Evolutionary conservation across 106 monocot species (phyloP), one percentile per base, ranked within the genome.

Genomic region (Allium sativum): DNA sequence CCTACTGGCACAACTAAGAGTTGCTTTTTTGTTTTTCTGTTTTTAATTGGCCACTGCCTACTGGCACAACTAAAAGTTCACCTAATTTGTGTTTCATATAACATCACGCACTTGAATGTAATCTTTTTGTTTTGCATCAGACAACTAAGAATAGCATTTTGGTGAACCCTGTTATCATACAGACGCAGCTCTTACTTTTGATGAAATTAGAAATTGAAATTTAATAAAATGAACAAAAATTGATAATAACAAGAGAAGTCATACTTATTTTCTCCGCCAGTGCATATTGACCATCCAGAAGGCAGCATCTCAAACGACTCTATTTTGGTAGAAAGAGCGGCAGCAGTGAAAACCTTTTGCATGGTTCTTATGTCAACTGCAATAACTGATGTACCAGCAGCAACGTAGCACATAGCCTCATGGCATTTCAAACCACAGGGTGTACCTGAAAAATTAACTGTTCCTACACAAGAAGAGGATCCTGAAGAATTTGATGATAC

Each of bases 391-490:
- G 67, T 67, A 56, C 87, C 79, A 55, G 87, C 61, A 59, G 87
- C 87, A 59, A 84, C 44, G 31, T 87, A 92, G 60, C 92, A 92
- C 31, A 81, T 62, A 48, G 76, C 55, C 40, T 81, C 79, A 77
- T 87, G 73, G 21, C 92, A 92, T 71, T 74, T 79, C 69, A 87
- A 67, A 57, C 72, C 81, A 52, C 84, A 66, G 52, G 92, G 86
- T 14, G 59, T 31, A 44, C 74, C 77, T 54, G 66, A 48, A 44
- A 92, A 63, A 66, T 66, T 68, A 20, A 87, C 54, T 62, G 67
- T 87, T 47, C 92, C 92, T 41, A 92, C 92, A 87, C 87, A 92
- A 42, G 81, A 77, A 53, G 91, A 86, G 52, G 82, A 81, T 64
- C 76, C 54, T 42, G 82, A 69, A 15, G 72, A 68, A 52, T 75